phyloP scores from a whole-genome alignment of 208 protist genomes.

The Leishmania tropica region DNA sequence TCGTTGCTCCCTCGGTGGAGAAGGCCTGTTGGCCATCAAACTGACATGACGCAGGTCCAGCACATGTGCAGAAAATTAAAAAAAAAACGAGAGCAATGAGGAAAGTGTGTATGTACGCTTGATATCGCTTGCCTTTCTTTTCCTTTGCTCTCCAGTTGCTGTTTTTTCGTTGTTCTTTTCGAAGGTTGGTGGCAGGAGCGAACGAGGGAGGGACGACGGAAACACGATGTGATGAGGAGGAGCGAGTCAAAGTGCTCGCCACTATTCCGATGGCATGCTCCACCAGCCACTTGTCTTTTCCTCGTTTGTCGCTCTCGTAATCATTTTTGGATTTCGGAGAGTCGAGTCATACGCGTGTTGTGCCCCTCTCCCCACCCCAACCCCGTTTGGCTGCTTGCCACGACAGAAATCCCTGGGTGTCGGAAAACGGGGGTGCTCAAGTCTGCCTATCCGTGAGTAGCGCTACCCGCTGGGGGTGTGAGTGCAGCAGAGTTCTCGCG shows the following conservation, averaged over 20 bases:
- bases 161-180: not conserved
- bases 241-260: not conserved
- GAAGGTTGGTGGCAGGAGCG: not conserved
- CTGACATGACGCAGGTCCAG: too few relatives aligned
- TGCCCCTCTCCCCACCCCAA: not conserved
- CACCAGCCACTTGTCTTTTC: not conserved
- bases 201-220: not conserved
- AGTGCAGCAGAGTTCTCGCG: not conserved
- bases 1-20: too few relatives aligned
- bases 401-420: not conserved
- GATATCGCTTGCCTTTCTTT: not conserved
- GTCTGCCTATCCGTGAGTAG: not conserved
- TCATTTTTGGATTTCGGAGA: not conserved
- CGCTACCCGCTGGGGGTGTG: not conserved
- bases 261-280: not conserved
- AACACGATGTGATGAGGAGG: not conserved
- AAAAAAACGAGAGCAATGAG: too few relatives aligned
- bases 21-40: too few relatives aligned
- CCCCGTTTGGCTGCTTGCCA: not conserved
- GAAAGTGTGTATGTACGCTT: not conserved
- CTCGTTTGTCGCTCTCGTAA: not conserved
- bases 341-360: not conserved
- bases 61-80: too few relatives aligned
- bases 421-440: not conserved
- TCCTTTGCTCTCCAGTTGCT: not conserved